Percentiles rank a stretch among this genome's conserved stretches.
Evolutionary conservation across 2,329 filamentous ascomycete genomes (phyloP).

Genomic region (Pestalotiopsis sp.): DNA sequence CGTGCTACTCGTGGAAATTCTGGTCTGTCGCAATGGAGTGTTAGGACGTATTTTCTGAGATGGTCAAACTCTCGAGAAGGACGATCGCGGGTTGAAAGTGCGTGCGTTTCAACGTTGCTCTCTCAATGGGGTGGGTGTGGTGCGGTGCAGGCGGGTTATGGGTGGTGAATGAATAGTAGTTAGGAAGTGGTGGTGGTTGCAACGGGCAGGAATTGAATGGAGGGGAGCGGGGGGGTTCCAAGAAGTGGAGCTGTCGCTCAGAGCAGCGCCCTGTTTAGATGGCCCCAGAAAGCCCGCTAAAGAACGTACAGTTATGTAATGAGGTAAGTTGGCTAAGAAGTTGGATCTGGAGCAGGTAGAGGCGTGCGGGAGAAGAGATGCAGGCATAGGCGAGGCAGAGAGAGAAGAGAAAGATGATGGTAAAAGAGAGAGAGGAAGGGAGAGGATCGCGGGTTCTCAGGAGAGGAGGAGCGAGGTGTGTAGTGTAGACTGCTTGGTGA

Average conservation of each 20-base stretch:
- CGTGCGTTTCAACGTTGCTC: not conserved
- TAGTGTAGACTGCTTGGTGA: slow-evolving; percentile 1
- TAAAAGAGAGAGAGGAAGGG: not conserved
- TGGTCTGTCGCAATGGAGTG: not conserved
- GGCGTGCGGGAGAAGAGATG: not conserved
- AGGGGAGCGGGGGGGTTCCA: slow-evolving; percentile 13
- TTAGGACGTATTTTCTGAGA: not conserved
- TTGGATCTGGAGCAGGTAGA: not conserved
- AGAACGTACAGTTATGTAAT: slow-evolving; percentile 14
- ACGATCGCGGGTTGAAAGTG: not conserved
- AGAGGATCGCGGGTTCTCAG: not conserved
- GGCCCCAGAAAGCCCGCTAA: slow-evolving; percentile 9
- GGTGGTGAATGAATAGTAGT: not conserved
- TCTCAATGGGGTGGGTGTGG: not conserved
- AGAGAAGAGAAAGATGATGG: not conserved
- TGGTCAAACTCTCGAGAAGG: not conserved
- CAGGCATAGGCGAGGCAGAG: not conserved
- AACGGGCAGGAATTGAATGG: slow-evolving; percentile 14
- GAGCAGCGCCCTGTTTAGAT: slow-evolving; percentile 13
- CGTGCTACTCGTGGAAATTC: not conserved
- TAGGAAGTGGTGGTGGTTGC: slow-evolving; percentile 11
- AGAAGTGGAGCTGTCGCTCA: slow-evolving; percentile 9
- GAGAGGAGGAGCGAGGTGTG: not conserved
- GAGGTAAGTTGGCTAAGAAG: slow-evolving; percentile 7
- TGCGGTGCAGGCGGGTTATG: not conserved